Evolutionary conservation across 768 basidiomycete genomes (phyloP).

Genomic region (Lactarius indigo): DNA sequence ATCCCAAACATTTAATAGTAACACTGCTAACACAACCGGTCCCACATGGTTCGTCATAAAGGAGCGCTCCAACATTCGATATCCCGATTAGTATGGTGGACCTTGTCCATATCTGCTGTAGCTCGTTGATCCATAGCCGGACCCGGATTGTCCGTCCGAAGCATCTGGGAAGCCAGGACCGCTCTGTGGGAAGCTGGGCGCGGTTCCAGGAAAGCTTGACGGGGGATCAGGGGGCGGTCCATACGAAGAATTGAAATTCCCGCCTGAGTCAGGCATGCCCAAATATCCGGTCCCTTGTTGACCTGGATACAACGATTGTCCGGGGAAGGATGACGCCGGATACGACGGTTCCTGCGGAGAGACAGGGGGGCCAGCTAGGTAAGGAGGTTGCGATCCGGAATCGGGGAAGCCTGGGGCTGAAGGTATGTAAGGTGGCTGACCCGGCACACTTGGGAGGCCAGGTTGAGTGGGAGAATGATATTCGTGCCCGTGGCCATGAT

Average conservation of each 20-base stretch:
- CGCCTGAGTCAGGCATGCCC: neutral
- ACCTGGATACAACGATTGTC: slow-evolving; percentile 22
- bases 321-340: slow-evolving; percentile 10
- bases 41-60: neutral
- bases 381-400: neutral
- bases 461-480: slow-evolving; percentile 6
- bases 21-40: neutral
- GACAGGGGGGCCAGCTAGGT: neutral
- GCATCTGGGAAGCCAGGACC: slow-evolving; percentile 22
- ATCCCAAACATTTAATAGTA: neutral
- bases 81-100: slow-evolving; percentile 10
- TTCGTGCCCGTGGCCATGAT: neutral
- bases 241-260: slow-evolving; percentile 19
- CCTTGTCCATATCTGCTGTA: slow-evolving; percentile 14
- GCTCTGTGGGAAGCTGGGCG: neutral
- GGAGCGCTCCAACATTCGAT: slow-evolving; percentile 5
- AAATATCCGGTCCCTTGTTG: slow-evolving; percentile 8
- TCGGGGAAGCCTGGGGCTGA: neutral
- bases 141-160: slow-evolving; percentile 18
- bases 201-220: slow-evolving; percentile 3
- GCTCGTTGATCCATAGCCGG: slow-evolving; percentile 14
- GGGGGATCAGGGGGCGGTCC: slow-evolving; percentile 12
- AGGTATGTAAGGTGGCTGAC: slow-evolving; percentile 1
- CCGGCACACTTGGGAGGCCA: neutral
- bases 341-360: neutral